Evolutionary conservation across 805 yeast genomes (phyloP).

Genomic region (Hagleromyces aurorensis): DNA sequence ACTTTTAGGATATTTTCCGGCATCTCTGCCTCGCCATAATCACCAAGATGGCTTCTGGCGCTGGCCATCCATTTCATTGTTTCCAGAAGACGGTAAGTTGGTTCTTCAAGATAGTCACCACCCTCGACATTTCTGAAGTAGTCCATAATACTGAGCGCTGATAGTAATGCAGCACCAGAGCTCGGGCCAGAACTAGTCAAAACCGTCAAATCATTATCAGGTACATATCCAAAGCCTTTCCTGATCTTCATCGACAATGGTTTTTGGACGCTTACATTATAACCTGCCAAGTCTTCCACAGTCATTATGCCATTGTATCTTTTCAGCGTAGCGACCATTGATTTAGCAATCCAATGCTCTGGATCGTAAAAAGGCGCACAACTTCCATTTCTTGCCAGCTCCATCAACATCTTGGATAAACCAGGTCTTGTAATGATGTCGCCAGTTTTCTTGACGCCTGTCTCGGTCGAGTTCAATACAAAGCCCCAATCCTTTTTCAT

Average conservation of each 20-base stretch:
- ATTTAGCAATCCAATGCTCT: slow-evolving; percentile 59
- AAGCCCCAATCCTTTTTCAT: slow-evolving; percentile 47
- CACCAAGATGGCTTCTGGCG: slow-evolving; percentile 82
- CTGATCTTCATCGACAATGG: slow-evolving; percentile 24
- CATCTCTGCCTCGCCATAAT: slow-evolving; percentile 33
- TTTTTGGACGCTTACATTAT: slow-evolving; percentile 42
- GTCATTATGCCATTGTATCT: slow-evolving; percentile 60
- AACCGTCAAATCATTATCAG: slow-evolving; percentile 39
- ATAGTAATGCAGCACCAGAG: slow-evolving; percentile 72
- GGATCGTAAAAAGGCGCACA: slow-evolving; percentile 79
- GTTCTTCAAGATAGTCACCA: slow-evolving; percentile 40
- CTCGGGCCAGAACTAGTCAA: slow-evolving; percentile 66
- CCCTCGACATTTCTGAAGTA: slow-evolving; percentile 35
- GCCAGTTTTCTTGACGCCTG: slow-evolving; percentile 41
- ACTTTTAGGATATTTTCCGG: slow-evolving; percentile 38
- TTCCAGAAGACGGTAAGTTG: slow-evolving; percentile 67
- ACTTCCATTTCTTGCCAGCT: slow-evolving; percentile 71
- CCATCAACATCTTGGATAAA: slow-evolving; percentile 58
- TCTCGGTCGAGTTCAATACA: slow-evolving; percentile 33
- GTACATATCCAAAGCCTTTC: slow-evolving; percentile 19
- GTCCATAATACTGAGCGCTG: slow-evolving; percentile 65
- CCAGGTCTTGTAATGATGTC: slow-evolving; percentile 52
- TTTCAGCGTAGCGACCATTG: slow-evolving; percentile 44
- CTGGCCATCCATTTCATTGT: slow-evolving; percentile 92
- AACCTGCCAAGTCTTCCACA: slow-evolving; percentile 56